Evolutionary conservation across 768 basidiomycete species (phyloP), one percentile per base, ranked within the genome.

Genomic region (Leccinum pellstonianum): DNA sequence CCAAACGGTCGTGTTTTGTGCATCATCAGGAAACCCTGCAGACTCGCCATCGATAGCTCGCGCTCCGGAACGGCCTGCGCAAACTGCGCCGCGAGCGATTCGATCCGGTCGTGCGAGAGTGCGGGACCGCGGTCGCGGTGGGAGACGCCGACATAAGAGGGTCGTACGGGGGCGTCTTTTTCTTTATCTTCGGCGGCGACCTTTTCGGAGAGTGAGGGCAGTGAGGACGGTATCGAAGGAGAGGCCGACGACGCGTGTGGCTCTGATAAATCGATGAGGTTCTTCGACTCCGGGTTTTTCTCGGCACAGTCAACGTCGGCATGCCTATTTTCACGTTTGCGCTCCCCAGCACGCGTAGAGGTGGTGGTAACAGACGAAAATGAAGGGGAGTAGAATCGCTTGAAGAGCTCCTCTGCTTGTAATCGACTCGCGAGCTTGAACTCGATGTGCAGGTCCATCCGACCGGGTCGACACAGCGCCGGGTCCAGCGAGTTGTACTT

Each of bases 371-470:
- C n/a, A 43, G 43, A 31, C 3, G 55, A 23, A 12, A 47, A 43
- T 6, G 61, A 56, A 15, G 85, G 84, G 15, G 84, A 74, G 68
- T 86, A 93, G 75, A 93, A 93, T 57, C 81, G 78, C 33, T 76
- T 80, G 72, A 85, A 93, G 7, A 93, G 76, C 66, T 86, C 83
- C 37, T 73, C 72, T 3, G 85, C 86, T 64, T 92, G 90, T 73
- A 80, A 84, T 59, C 75, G 80, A 68, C 86, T 89, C 14, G 91
- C 87, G n/a, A 85, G 78, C 66, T 82, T 83, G 75, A 91, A 92
- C 68, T 91, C 86, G 58, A 93, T 75, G 64, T 90, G 87, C 19
- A 91, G 68, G 68, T 93, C 90, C 84, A 93, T 86, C 12, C 91
- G 85, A 25, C 91, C 91, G 1, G 90, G 87, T 47, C 91, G 84